Evolutionary conservation across 2,329 filamentous ascomycete genomes (phyloP), one percentile per base, ranked within the genome.

Genomic region (Knufia petricola): DNA sequence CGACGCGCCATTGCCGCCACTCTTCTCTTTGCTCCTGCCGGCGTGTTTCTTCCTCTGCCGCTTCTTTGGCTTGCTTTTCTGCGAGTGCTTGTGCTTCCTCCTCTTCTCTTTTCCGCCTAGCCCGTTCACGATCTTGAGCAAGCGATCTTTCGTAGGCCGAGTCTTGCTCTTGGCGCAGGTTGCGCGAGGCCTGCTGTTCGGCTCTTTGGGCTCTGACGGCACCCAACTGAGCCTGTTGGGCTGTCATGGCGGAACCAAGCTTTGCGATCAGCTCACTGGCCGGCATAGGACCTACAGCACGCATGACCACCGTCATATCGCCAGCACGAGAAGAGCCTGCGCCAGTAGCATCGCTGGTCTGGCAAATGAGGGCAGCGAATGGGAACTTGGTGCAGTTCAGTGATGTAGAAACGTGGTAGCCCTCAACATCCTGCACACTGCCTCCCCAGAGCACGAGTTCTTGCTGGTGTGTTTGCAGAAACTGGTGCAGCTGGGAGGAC

Each of bases 351-450:
- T 84, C 83, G 0, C 89, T 88, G 0, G 89, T 95, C 55, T 95
- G 83, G 50, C 87, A 89, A 23, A 95, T 82, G 2, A 95, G 67
- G 12, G 84, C 87, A 0, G 85, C 82, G 63, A 94, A 96, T 8
- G 92, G 92, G 60, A 92, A 95, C 63, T 94, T 94, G 51, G 87
- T 94, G 65, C 86, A 92, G 58, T 82, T 82, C 54, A 96, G 79
- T 39, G 89, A 87, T 10, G 79, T 77, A n/a, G 88, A 81, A 34
- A 95, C 87, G 64, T 95, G 88, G 65, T 94, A 96, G 3, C 90
- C 87, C 68, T 98, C 92, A 2, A 87, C 84, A 63, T 98, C 92
- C 54, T 88, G 79, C 0, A 96, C 84, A 58, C 88, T 95, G 40
- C 92, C 92, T 34, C 84, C 87, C 92, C 92, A 98, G 2, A 98